These are phyloP conservation scores for Nemania sp. DNA, from an alignment of 2,329 filamentous ascomycete species.

Conservation along the genomic window DNA sequence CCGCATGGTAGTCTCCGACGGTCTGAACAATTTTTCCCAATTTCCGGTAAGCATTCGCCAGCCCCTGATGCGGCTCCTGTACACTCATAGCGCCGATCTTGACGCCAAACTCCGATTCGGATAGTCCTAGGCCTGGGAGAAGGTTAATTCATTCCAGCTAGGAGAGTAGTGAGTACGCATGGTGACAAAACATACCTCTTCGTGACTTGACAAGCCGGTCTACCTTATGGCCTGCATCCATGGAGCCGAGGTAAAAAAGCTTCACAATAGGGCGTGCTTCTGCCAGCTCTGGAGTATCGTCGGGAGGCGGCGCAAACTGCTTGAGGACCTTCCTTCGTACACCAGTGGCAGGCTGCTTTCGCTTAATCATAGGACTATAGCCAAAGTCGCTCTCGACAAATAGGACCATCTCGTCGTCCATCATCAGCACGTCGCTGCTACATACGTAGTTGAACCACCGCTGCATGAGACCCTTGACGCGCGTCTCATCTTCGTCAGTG, in stretches of 20 bases:
- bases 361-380: slow-evolving; percentile 92
- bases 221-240: slow-evolving; percentile 97
- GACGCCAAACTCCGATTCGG: slow-evolving; percentile 90
- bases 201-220: slow-evolving; percentile 91
- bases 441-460: slow-evolving; percentile 95
- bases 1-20: slow-evolving; percentile 92
- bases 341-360: slow-evolving; percentile 95
- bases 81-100: slow-evolving; percentile 85
- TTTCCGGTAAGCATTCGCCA: slow-evolving; percentile 90
- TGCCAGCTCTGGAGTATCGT: slow-evolving; percentile 93
- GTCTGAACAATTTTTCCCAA: slow-evolving; percentile 92
- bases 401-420: slow-evolving; percentile 94
- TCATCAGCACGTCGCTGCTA: slow-evolving; percentile 87
- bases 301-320: slow-evolving; percentile 95
- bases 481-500: slow-evolving; percentile 90
- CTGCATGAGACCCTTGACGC: slow-evolving; percentile 88
- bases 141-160: slow-evolving; percentile 31
- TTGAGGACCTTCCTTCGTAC: slow-evolving; percentile 94
- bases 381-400: slow-evolving; percentile 99
- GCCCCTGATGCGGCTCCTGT: slow-evolving; percentile 86
- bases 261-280: slow-evolving; percentile 90
- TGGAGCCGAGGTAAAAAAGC: slow-evolving; percentile 89
- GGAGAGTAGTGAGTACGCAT: slow-evolving; percentile 6
- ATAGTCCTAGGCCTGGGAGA: slow-evolving; percentile 77
- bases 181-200: slow-evolving; percentile 66